Conservation (phyloP, 495 filamentous ascomycete species). For the Gamarada debralockiae region DNA sequence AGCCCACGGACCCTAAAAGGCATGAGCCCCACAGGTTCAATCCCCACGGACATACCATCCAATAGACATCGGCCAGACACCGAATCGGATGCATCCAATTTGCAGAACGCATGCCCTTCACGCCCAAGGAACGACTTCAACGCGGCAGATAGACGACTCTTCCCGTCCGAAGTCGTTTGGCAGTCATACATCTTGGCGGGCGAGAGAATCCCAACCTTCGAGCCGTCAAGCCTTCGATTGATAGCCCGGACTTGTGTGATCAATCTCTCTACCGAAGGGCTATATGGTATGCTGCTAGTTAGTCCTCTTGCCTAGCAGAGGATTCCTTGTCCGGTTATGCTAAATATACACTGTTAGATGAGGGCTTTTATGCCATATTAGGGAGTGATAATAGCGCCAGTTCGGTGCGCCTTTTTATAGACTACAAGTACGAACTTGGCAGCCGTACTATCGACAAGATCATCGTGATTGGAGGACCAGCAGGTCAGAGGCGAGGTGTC, state of each 20-base stretch:
- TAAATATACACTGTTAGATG: constrained; percentile 4
- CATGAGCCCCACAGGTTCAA: too few relatives aligned
- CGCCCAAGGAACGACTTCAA: too few relatives aligned
- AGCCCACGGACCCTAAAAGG: too few relatives aligned
- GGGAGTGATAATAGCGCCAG: constrained; percentile 4
- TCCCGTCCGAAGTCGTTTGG: constrained; percentile 5
- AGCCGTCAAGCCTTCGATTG: constrained; percentile 6
- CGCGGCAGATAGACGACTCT: too few relatives aligned
- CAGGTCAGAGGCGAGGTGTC: not conserved
- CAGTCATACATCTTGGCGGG: constrained; percentile 10
- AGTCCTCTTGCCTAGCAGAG: constrained; percentile 4
- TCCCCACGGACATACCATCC: too few relatives aligned
- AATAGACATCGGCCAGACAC: too few relatives aligned
- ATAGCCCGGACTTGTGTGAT: constrained; percentile 5
- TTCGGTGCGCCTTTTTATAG: constrained; percentile 9
- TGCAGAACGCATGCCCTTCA: too few relatives aligned
- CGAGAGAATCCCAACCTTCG: constrained; percentile 7
- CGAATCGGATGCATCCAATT: too few relatives aligned
- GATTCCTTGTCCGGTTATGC: constrained; percentile 5
- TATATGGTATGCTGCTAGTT: constrained; percentile 5
- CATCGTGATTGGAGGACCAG: not conserved
- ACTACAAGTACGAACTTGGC: constrained; percentile 4
- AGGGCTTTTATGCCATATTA: constrained; percentile 11
- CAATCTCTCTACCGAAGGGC: constrained; percentile 10
- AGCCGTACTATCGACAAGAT: constrained; percentile 3